phyloP scores from a whole-genome alignment of 176 grass and related monocot species.

The Eleusine indica region DNA sequence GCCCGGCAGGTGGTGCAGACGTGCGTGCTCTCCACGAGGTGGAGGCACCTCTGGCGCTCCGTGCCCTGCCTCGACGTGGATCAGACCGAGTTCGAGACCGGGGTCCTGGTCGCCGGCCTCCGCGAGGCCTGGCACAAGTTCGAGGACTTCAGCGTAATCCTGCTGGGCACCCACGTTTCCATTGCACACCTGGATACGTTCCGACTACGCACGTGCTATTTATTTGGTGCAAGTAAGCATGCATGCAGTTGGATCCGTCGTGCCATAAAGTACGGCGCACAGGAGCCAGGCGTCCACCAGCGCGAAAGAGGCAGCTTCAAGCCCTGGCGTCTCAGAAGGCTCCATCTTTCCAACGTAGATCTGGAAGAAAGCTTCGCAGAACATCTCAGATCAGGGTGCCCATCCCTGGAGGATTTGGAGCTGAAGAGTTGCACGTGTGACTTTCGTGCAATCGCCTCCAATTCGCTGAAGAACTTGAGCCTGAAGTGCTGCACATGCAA shows the following conservation, averaged over 20 bases:
- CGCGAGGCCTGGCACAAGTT: neutral
- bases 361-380: neutral
- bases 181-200: neutral
- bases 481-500: neutral
- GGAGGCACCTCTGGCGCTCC: slow-evolving; percentile 6
- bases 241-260: neutral
- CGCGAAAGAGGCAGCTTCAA: neutral
- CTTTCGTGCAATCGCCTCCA: neutral
- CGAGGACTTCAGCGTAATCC: neutral
- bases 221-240: no score
- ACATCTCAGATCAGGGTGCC: neutral
- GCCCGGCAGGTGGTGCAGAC: slow-evolving; percentile 25
- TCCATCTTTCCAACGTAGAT: neutral
- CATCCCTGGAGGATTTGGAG: neutral
- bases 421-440: neutral
- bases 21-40: slow-evolving; percentile 6
- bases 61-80: slow-evolving; percentile 16
- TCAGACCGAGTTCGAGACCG: neutral
- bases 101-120: no score
- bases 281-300: neutral
- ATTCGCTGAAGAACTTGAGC: neutral
- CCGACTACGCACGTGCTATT: neutral
- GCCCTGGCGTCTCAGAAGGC: slow-evolving; percentile 4
- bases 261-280: neutral
- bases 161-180: neutral